A percentile compares a stretch with the other conserved stretches of the same genome.
Conservation (phyloP, 805 yeast genomes). For the Barnettozyma botsteinii region DNA sequence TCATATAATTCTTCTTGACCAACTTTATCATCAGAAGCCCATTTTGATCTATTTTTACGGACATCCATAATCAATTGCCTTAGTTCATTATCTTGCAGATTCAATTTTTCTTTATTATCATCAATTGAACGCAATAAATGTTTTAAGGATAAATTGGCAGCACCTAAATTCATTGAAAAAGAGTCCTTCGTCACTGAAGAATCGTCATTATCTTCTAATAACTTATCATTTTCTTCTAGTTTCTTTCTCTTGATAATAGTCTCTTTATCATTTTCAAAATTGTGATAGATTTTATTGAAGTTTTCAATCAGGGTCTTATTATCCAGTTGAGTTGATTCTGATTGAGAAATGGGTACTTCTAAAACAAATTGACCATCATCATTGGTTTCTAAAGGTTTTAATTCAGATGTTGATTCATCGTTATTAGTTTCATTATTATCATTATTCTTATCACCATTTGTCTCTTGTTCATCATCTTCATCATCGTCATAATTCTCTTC, state of each 20-base stretch:
- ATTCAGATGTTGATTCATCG: background rate
- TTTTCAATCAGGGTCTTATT: constrained; percentile 42
- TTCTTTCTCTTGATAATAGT: constrained; percentile 70
- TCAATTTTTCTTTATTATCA: constrained; percentile 66
- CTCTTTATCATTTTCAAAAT: constrained; percentile 69
- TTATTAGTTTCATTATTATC: constrained; percentile 11
- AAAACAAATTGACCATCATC: constrained; percentile 25
- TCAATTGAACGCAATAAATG: constrained; percentile 78
- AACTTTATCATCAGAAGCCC: constrained; percentile 93
- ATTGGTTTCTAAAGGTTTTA: constrained; percentile 11
- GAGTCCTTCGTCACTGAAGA: constrained; percentile 19
- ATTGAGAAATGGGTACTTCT: constrained; percentile 30
- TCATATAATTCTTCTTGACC: constrained; percentile 98
- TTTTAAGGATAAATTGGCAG: constrained; percentile 71
- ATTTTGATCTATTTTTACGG: constrained; percentile 88
- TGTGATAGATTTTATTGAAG: constrained; percentile 69
- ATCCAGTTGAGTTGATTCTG: constrained; percentile 28
- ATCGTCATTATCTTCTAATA: constrained; percentile 33
- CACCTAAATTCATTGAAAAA: constrained; percentile 49
- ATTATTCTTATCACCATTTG: constrained; percentile 16
- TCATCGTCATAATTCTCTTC: constrained; percentile 25
- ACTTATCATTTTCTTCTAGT: constrained; percentile 74
- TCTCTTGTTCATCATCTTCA: constrained; percentile 14
- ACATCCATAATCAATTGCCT: constrained; percentile 86
- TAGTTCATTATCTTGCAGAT: constrained; percentile 75